These are phyloP conservation scores for Micromonas commoda DNA, from an alignment of 139 green algal species.

Conservation along the genomic window DNA sequence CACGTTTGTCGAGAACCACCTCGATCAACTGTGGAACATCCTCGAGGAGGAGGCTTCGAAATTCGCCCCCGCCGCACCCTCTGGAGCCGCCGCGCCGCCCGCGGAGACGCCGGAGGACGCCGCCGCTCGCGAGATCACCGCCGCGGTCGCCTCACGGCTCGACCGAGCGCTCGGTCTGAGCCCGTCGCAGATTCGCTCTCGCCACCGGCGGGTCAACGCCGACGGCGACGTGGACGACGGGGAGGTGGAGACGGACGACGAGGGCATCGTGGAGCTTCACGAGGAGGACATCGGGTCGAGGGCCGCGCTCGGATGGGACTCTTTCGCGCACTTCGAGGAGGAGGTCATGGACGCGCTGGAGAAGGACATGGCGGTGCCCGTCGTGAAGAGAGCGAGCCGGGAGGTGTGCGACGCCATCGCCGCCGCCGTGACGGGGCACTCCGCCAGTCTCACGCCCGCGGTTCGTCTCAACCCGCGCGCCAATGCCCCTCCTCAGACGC, in stretches of 20 bases:
- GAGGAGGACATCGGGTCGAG: not conserved
- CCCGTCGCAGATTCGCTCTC: not conserved
- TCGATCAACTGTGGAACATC: not conserved
- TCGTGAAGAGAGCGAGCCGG: not conserved
- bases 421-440: not conserved
- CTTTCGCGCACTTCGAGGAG: not conserved
- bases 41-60: not conserved
- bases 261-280: not conserved
- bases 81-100: too few relatives aligned
- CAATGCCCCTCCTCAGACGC: too few relatives aligned
- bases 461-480: not conserved
- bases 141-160: not conserved
- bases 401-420: not conserved
- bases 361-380: not conserved
- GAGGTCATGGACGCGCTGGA: not conserved
- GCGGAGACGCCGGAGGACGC: not conserved
- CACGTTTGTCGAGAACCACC: not conserved
- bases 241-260: not conserved
- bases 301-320: not conserved
- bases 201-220: too few relatives aligned
- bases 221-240: not conserved
- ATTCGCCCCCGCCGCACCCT: not conserved
- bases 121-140: not conserved
- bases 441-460: not conserved
- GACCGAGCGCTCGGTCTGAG: not conserved